Percentiles rank a stretch among this genome's conserved stretches.
These are phyloP conservation scores for Bolboschoenoplectus hybrid DNA, from an alignment of 202 grass and related monocot genomes.

Conservation along the genomic window DNA sequence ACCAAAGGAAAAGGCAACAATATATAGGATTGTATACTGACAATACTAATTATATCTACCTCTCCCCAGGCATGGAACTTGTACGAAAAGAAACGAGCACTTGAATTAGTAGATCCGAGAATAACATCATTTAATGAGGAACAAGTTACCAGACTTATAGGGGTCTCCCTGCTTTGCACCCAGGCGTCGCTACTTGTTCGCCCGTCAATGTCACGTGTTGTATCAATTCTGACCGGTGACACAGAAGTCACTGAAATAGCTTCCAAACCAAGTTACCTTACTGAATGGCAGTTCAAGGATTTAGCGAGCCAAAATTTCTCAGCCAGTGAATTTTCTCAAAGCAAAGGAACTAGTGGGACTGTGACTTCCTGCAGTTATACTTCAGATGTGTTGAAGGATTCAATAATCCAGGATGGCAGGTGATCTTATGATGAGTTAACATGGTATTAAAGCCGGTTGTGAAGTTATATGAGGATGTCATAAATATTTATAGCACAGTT, in stretches of 20 bases:
- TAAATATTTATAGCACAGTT: neutral
- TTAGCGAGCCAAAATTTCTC: neutral
- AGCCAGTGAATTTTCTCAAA: neutral
- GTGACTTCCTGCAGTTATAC: neutral
- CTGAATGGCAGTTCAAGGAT: constrained; percentile 38
- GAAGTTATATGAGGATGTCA: neutral
- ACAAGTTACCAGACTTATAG: constrained; percentile 28
- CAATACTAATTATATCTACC: neutral
- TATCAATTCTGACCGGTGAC: constrained; percentile 46
- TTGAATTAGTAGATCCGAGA: constrained; percentile 41
- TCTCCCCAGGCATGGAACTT: constrained; percentile 48
- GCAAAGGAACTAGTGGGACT: neutral
- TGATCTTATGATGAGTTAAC: constrained; percentile 13
- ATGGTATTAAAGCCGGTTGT: too few relatives aligned
- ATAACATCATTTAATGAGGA: constrained; percentile 27
- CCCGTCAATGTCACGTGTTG: constrained; percentile 45
- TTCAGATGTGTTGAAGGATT: neutral
- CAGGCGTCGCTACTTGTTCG: constrained; percentile 32
- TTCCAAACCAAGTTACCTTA: constrained; percentile 38
- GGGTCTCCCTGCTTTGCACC: constrained; percentile 40
- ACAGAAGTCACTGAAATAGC: constrained; percentile 12
- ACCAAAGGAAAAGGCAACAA: neutral
- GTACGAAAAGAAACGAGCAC: constrained; percentile 28
- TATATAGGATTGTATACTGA: too few relatives aligned
- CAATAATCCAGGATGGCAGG: constrained; percentile 43